phyloP scores from a whole-genome alignment of 2,329 filamentous ascomycete species.

The Polytolypa hystricis region DNA sequence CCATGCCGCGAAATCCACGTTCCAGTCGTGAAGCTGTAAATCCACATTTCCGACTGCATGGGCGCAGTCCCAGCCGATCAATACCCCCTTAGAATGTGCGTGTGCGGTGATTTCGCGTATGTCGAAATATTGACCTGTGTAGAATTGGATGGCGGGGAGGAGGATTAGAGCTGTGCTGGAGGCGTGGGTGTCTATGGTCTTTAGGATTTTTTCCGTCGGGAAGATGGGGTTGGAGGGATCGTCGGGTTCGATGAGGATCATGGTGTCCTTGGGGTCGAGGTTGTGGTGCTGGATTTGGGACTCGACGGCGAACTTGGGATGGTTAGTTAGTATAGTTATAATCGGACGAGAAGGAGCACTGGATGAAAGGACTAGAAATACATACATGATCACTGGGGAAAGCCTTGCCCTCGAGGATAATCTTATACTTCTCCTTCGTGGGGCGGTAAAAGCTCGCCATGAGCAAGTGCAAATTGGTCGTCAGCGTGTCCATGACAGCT shows the following conservation, averaged over 20 bases:
- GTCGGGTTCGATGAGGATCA: conserved; percentile 62
- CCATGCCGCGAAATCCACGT: conserved; percentile 85
- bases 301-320: conserved; percentile 61
- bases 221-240: conserved; percentile 45
- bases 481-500: conserved; percentile 80
- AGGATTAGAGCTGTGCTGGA: conserved; percentile 63
- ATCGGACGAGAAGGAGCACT: background rate
- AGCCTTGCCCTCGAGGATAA: conserved; percentile 80
- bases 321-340: conserved; percentile 7
- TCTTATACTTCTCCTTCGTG: conserved; percentile 55
- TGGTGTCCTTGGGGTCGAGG: conserved; percentile 52
- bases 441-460: conserved; percentile 78
- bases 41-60: conserved; percentile 79
- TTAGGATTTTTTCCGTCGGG: conserved; percentile 59
- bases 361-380: too few relatives aligned
- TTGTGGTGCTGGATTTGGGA: conserved; percentile 67
- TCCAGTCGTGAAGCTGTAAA: conserved; percentile 71
- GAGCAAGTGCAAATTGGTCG: conserved; percentile 67
- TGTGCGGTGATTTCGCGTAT: conserved; percentile 67
- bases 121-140: conserved; percentile 80
- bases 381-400: conserved; percentile 76
- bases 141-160: conserved; percentile 82
- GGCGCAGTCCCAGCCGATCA: conserved; percentile 79
- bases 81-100: conserved; percentile 58
- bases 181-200: conserved; percentile 63